phyloP scores from a whole-genome alignment of 192 early-diverging fungal species.

The Diversispora eburnea region DNA sequence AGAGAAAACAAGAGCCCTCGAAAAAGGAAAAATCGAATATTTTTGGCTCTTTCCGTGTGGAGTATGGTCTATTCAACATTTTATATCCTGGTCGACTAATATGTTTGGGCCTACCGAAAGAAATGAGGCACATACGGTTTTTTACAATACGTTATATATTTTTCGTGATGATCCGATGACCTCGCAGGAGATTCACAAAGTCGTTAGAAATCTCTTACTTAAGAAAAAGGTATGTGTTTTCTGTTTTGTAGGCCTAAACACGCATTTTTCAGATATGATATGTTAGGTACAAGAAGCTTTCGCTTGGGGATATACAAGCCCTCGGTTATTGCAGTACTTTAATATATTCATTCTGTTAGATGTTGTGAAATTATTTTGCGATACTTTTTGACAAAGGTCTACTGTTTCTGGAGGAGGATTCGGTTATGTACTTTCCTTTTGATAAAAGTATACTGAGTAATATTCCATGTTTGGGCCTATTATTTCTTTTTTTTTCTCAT shows the following conservation, averaged over 20 bases:
- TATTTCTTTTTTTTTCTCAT: no score
- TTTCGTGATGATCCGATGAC: not conserved
- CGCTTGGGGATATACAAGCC: not conserved
- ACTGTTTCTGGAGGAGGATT: no score
- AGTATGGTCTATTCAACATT: not conserved
- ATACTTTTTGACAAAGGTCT: not conserved
- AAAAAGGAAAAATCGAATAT: not conserved
- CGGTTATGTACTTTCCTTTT: not conserved
- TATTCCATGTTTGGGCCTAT: not conserved
- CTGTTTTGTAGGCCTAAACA: not conserved
- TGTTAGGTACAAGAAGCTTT: not conserved
- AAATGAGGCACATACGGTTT: not conserved
- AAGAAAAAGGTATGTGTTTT: not conserved
- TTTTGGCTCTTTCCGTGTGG: not conserved
- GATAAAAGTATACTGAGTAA: not conserved
- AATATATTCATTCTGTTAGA: not conserved
- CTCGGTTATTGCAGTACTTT: conserved; percentile 2
- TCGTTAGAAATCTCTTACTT: not conserved
- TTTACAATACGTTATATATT: not conserved
- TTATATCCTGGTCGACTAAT: not conserved
- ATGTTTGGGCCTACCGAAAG: not conserved
- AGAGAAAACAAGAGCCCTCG: not conserved
- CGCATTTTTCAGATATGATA: not conserved
- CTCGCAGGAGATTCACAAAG: not conserved
- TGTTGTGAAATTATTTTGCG: not conserved